Percentiles rank a stretch among this genome's conserved stretches.
Conservation (phyloP, 163 green algal species). For the Scenedesmus sp. region DNA sequence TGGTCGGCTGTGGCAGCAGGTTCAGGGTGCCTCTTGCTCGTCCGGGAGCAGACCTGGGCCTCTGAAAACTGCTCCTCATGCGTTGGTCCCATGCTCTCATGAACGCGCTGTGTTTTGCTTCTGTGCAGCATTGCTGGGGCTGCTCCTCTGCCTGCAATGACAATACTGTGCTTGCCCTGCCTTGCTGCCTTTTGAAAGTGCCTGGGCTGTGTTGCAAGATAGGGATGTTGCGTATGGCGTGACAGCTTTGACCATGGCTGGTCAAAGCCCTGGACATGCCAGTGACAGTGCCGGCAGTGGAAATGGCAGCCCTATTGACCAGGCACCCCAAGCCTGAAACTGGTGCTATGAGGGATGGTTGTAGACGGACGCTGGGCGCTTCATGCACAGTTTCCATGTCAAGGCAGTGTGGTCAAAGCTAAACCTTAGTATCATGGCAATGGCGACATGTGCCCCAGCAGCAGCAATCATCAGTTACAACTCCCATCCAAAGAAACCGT, state of each 20-base stretch:
- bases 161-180: not conserved
- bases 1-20: not conserved
- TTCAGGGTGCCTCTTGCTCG: not conserved
- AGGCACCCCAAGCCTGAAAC: not conserved
- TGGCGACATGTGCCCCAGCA: not conserved
- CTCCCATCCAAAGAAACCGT: no score
- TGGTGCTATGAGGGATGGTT: not conserved
- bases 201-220: not conserved
- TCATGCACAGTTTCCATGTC: not conserved
- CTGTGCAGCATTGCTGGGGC: not conserved
- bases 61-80: not conserved
- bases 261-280: not conserved
- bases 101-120: not conserved
- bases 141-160: not conserved
- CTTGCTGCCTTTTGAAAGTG: not conserved
- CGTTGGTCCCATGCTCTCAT: conserved; percentile 12
- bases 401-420: not conserved
- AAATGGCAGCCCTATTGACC: not conserved
- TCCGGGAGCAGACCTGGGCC: not conserved
- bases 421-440: not conserved
- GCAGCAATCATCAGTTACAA: not conserved
- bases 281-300: not conserved
- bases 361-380: not conserved
- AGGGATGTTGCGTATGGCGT: not conserved
- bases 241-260: not conserved